These are phyloP conservation scores for Lachnellula hyalina DNA, from an alignment of 2,329 filamentous ascomycete species.

Conservation along the genomic window DNA sequence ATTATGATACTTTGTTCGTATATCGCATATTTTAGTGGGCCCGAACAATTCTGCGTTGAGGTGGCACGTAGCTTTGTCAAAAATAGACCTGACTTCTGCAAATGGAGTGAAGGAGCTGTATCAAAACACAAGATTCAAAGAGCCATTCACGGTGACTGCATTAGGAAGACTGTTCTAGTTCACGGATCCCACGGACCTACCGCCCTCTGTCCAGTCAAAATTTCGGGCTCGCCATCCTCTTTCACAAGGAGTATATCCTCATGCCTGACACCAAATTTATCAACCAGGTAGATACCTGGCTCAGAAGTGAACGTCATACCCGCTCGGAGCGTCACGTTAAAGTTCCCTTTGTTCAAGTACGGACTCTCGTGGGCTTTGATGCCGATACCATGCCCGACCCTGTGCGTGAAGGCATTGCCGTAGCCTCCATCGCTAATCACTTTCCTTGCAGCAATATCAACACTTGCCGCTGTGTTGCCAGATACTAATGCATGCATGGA, in stretches of 20 bases:
- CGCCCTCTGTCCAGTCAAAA: constrained; percentile 50
- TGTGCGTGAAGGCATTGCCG: constrained; percentile 54
- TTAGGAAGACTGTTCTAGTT: constrained; percentile 1
- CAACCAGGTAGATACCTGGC: constrained; percentile 56
- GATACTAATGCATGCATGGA: constrained; percentile 46
- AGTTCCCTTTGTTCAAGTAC: constrained; percentile 59
- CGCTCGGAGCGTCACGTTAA: constrained; percentile 38
- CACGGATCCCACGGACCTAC: constrained; percentile 48
- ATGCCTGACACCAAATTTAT: constrained; percentile 56
- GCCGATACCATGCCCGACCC: constrained; percentile 59
- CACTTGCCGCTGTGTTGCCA: constrained; percentile 50
- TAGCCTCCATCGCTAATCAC: constrained; percentile 56
- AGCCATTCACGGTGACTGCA: background rate
- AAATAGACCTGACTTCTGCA: background rate
- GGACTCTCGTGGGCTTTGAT: constrained; percentile 63
- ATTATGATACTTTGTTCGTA: too few relatives aligned
- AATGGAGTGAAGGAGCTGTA: background rate
- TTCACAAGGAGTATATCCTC: constrained; percentile 57
- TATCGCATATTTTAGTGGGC: too few relatives aligned
- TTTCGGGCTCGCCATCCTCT: constrained; percentile 46
- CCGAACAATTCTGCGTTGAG: too few relatives aligned
- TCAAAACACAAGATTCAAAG: too few relatives aligned
- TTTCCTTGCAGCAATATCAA: constrained; percentile 54
- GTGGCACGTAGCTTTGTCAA: too few relatives aligned
- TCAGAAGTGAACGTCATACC: constrained; percentile 62